Evolutionary conservation across 768 basidiomycete genomes (phyloP).

Genomic region (Hypsizygus marmoreus): DNA sequence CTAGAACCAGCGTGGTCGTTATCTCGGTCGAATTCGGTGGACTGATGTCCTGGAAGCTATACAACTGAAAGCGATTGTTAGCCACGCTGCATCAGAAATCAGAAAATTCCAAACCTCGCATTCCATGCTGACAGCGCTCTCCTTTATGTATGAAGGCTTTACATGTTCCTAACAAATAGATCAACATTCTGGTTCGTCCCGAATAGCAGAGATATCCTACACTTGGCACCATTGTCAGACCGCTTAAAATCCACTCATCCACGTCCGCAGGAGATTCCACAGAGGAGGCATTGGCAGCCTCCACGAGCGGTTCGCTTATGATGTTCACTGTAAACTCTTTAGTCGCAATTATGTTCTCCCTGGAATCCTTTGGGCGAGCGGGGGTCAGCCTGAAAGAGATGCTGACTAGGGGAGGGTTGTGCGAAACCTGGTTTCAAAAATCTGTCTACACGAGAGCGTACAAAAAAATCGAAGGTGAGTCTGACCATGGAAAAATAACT

Average conservation of each 20-base stretch:
- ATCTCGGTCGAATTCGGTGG: constrained; percentile 35
- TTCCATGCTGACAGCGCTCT: constrained; percentile 62
- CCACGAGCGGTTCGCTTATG: constrained; percentile 65
- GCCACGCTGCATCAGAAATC: constrained; percentile 5
- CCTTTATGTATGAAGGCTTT: constrained; percentile 53
- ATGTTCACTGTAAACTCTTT: constrained; percentile 74
- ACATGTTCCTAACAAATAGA: constrained; percentile 42
- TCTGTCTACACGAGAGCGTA: constrained; percentile 12
- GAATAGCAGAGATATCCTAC: constrained; percentile 35
- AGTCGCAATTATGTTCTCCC: constrained; percentile 62
- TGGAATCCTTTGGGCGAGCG: constrained; percentile 57
- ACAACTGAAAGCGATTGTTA: constrained; percentile 37
- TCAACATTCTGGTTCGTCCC: not conserved
- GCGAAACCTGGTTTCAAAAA: constrained; percentile 45
- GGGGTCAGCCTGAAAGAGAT: constrained; percentile 55
- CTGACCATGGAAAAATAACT: constrained; percentile 67
- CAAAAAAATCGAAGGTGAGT: constrained; percentile 17
- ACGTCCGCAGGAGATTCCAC: constrained; percentile 54
- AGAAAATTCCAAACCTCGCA: constrained; percentile 46
- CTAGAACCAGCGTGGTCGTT: constrained; percentile 50
- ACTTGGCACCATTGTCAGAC: constrained; percentile 53
- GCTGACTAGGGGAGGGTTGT: constrained; percentile 67
- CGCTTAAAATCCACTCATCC: constrained; percentile 64
- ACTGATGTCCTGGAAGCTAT: constrained; percentile 50
- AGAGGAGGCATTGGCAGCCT: constrained; percentile 57